Base-by-base conservation (phyloP, 2,329 filamentous ascomycete species). In the Hypoxylon sp. region DNA sequence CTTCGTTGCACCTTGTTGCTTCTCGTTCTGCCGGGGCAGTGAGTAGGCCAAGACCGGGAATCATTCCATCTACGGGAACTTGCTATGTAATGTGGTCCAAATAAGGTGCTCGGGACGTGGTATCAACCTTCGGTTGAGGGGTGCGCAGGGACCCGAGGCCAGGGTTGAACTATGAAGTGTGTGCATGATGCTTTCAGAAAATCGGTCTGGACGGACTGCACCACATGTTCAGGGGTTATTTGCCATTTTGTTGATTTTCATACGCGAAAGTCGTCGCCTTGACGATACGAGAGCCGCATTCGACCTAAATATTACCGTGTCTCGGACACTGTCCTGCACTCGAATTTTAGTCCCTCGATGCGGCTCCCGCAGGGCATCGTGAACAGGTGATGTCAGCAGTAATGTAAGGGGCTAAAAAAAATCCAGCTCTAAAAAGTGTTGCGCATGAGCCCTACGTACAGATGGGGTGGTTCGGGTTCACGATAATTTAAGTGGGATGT, bases 381-480 rank as follows among this genome's bases (percentile, higher is more conserved):
- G 31, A 45, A 17, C 41, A 45, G 41, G 41, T 45, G 41, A 45
- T 31, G 8, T n/a, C 21, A 19, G 30, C 2, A 7, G n/a, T n/a
- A n/a, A 29, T 27, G 21, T 36, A 20, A 31, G 41, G 41, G 31
- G 11, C 12, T n/a, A n/a, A n/a, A 21, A 13, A 8, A 36, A 21
- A 23, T 45, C 16, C 2, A 34, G 27, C 16, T 35, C 17, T 36
- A 11, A 26, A 15, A 9, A 44, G 35, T 47, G 25, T 41, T 21
- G 44, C 48, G 49, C 53, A 57, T 57, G 44, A 51, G 32, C 53
- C 53, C 36, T 41, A 20, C n/a, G 29, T 13, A 30, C 9, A 16
- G 48, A 21, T 17, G 29, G 43, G 15, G 19, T 42, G 53, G 48
- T 29, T 49, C 43, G 44, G 48, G 49, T 52, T 52, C 27, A 43